Percentiles rank a stretch among this genome's conserved stretches.
Evolutionary conservation across 176 grass and related monocot species (phyloP).

Genomic region (Zea mays): Zm-B73-REFERENCE-NAM-5.0 NC_050100.1:205715501-205716000

Average conservation of each 20-base stretch:
- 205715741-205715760: neutral
- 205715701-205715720: neutral
- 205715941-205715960: neutral
- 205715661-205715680: neutral
- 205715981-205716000: neutral
- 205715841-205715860: constrained; percentile 13
- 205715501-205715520: constrained; percentile 28
- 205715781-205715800: neutral
- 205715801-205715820: neutral
- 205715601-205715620: neutral
- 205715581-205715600: constrained; percentile 13
- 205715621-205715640: constrained; percentile 14
- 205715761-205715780: neutral
- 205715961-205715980: constrained; percentile 10
- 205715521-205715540: neutral
- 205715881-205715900: neutral
- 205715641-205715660: neutral
- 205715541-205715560: neutral
- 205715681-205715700: constrained; percentile 30
- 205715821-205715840: constrained; percentile 31
- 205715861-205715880: neutral
- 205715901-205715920: neutral
- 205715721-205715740: neutral
- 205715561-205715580: neutral
- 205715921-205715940: neutral